These are phyloP conservation scores for Sergeia podlipaevii DNA, from an alignment of 208 protist species.

Conservation along the genomic window DNA sequence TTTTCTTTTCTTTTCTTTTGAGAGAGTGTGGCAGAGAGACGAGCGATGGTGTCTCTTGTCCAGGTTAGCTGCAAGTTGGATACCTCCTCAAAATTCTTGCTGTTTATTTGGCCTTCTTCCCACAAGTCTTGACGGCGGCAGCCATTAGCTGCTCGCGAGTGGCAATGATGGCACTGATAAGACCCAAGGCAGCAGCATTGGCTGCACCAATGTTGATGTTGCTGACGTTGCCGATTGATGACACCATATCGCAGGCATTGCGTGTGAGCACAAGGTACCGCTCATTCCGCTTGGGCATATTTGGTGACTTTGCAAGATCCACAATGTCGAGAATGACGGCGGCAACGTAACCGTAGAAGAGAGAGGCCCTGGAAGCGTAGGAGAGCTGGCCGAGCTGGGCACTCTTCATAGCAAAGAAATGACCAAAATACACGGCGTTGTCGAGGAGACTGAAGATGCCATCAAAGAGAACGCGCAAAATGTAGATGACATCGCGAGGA, in stretches of 20 bases:
- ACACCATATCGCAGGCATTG: constrained; percentile 72
- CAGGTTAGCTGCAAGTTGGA: background rate
- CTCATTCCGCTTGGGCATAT: constrained; percentile 25
- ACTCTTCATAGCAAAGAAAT: constrained; percentile 30
- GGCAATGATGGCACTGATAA: constrained; percentile 66
- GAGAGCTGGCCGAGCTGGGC: constrained; percentile 22
- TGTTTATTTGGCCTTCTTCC: constrained; percentile 11
- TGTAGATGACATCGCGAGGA: constrained; percentile 49
- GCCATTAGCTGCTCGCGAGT: constrained; percentile 45
- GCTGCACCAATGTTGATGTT: constrained; percentile 32
- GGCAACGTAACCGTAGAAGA: constrained; percentile 68
- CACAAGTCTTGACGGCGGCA: constrained; percentile 16
- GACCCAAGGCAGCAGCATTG: constrained; percentile 36
- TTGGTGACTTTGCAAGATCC: constrained; percentile 39
- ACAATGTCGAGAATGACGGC: constrained; percentile 55
- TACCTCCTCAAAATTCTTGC: background rate
- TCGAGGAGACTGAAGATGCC: constrained; percentile 73
- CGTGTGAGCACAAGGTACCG: constrained; percentile 46
- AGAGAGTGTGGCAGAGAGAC: background rate
- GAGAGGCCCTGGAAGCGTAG: constrained; percentile 32
- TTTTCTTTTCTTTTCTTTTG: constrained; percentile 3
- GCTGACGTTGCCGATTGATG: constrained; percentile 47
- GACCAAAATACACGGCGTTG: constrained; percentile 70
- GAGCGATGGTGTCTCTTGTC: too few relatives aligned
- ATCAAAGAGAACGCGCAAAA: constrained; percentile 68